Evolutionary conservation across 768 basidiomycete genomes (phyloP).

Genomic region (Cyathus striatus): DNA sequence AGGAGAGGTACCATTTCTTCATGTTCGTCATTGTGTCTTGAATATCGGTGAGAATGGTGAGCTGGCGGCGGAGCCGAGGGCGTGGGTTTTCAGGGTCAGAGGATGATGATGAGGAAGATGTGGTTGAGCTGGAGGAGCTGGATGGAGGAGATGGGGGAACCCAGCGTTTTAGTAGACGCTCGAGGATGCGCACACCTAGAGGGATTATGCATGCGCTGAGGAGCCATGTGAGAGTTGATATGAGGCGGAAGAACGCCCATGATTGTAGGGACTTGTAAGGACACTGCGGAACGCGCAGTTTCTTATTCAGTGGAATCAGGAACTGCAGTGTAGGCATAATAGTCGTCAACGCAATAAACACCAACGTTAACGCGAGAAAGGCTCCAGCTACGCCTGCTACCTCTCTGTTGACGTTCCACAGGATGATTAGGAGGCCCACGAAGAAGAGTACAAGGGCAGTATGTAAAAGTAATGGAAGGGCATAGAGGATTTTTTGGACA

Average conservation of each 20-base stretch:
- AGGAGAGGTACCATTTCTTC: background rate
- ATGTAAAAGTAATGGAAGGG: slow-evolving; percentile 19
- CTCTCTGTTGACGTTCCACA: slow-evolving; percentile 12
- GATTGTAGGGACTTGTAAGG: slow-evolving; percentile 12
- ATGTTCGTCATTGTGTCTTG: background rate
- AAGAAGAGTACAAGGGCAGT: slow-evolving; percentile 18
- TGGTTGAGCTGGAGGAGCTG: background rate
- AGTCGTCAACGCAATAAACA: background rate
- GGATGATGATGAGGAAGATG: background rate
- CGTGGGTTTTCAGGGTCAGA: background rate
- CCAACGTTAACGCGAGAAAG: background rate
- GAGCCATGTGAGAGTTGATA: background rate
- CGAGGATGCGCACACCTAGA: background rate
- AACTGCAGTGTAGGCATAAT: slow-evolving; percentile 6
- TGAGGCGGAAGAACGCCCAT: slow-evolving; percentile 2
- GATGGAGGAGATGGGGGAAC: background rate
- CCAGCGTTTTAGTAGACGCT: background rate
- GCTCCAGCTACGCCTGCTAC: slow-evolving; percentile 12
- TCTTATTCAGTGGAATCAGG: slow-evolving; percentile 1
- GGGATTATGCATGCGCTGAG: background rate
- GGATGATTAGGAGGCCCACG: slow-evolving; percentile 14
- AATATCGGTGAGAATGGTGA: background rate
- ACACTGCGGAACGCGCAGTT: slow-evolving; percentile 2
- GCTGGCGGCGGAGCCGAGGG: too few relatives aligned
- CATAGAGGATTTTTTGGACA: slow-evolving; percentile 12